phyloP scores from a whole-genome alignment of 2,329 filamentous ascomycete genomes.

The Fusarium stilboides region DNA sequence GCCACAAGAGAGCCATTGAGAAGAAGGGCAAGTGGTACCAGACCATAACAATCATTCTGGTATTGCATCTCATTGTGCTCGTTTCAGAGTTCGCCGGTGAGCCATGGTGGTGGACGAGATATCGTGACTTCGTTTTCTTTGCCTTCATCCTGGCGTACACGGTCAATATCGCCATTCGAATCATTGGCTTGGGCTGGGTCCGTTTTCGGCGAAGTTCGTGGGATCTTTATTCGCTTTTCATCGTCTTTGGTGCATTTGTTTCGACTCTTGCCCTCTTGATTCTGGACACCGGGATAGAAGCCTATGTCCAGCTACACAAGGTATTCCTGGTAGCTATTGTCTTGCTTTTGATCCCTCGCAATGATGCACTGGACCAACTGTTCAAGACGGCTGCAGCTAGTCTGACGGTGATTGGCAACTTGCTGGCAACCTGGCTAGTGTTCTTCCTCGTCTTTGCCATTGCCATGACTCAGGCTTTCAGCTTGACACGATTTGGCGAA shows the following conservation, averaged over 20 bases:
- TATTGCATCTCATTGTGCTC: conserved; percentile 86
- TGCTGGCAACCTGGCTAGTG: conserved; percentile 97
- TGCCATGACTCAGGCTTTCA: conserved; percentile 95
- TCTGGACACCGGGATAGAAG: conserved; percentile 69
- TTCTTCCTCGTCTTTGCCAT: conserved; percentile 97
- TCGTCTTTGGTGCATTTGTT: conserved; percentile 82
- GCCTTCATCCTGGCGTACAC: conserved; percentile 86
- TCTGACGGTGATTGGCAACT: conserved; percentile 89
- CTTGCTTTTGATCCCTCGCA: conserved; percentile 91
- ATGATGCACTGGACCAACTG: conserved; percentile 96
- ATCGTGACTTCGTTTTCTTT: conserved; percentile 84
- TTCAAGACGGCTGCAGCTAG: conserved; percentile 99
- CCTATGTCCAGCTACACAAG: conserved; percentile 89
- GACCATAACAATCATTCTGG: conserved; percentile 82
- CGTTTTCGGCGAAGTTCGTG: conserved; percentile 94
- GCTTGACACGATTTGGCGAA: conserved; percentile 87
- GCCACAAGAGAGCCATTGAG: conserved; percentile 92
- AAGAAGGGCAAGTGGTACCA: conserved; percentile 95
- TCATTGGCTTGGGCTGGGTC: conserved; percentile 91
- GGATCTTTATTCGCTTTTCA: conserved; percentile 90
- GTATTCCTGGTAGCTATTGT: conserved; percentile 93
- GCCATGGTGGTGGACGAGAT: conserved; percentile 76
- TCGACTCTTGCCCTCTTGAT: conserved; percentile 86
- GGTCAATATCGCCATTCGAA: conserved; percentile 84
- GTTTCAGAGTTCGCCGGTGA: conserved; percentile 89